A percentile compares a stretch with the other conserved stretches of the same genome.
phyloP scores from a whole-genome alignment of 202 grass and related monocot species.

The Hordeum pubiflorum region DNA sequence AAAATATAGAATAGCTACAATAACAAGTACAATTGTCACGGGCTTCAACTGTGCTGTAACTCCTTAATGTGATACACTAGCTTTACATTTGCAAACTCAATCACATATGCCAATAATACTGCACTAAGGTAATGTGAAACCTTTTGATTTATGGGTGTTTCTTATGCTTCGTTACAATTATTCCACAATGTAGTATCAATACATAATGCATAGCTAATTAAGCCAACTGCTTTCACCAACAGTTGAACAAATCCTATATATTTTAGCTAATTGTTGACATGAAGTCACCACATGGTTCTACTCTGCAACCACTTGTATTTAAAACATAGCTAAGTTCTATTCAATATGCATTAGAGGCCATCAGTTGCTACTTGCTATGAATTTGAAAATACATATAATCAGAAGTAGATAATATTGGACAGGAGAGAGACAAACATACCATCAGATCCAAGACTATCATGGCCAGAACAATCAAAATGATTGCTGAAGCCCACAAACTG shows the following conservation, averaged over 20 bases:
- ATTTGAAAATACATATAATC: conserved; percentile 9
- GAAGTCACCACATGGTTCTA: conserved; percentile 1
- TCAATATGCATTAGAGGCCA: neutral
- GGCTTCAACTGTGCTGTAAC: neutral
- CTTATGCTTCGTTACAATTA: neutral
- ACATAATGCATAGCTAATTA: neutral
- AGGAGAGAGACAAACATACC: conserved; percentile 43
- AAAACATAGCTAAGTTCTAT: neutral
- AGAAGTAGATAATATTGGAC: neutral
- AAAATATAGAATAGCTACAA: conserved; percentile 7
- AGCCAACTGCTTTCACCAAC: conserved; percentile 8
- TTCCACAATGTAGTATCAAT: neutral
- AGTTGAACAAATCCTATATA: neutral
- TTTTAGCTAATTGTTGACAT: conserved; percentile 7
- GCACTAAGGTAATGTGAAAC: neutral
- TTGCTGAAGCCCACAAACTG: conserved; percentile 86
- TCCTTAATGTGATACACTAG: neutral
- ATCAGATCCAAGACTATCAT: conserved; percentile 92
- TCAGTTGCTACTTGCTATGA: neutral
- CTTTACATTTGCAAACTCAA: conserved; percentile 6
- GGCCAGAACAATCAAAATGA: conserved; percentile 61
- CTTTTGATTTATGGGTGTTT: conserved; percentile 7
- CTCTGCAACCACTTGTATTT: neutral
- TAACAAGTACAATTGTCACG: neutral
- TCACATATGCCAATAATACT: neutral